Conservation (phyloP, 2,329 filamentous ascomycete species). For the Phoma herbarum region DNA sequence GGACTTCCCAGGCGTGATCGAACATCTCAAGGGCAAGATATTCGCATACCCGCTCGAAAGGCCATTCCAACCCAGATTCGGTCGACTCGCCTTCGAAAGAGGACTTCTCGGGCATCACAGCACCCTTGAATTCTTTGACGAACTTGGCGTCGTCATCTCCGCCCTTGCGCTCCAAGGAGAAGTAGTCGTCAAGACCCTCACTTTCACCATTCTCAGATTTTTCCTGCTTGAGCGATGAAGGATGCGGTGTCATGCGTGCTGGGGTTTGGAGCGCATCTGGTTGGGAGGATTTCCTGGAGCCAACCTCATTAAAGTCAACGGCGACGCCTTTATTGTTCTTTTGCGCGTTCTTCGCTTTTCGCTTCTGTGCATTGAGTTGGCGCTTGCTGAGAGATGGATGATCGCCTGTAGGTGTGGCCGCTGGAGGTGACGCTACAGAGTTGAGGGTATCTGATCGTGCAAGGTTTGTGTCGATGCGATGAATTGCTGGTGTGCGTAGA, state of each 20-base stretch:
- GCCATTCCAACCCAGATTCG: slow-evolving; percentile 86
- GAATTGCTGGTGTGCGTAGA: slow-evolving; percentile 47
- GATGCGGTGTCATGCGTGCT: slow-evolving; percentile 57
- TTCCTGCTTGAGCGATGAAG: slow-evolving; percentile 65
- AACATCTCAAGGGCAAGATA: slow-evolving; percentile 94
- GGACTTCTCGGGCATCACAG: slow-evolving; percentile 81
- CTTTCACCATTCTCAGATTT: slow-evolving; percentile 67
- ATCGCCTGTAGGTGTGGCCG: slow-evolving; percentile 54
- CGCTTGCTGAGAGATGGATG: slow-evolving; percentile 79
- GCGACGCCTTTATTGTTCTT: slow-evolving; percentile 90
- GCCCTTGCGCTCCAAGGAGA: slow-evolving; percentile 82
- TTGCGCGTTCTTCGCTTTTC: slow-evolving; percentile 89
- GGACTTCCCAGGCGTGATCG: slow-evolving; percentile 91
- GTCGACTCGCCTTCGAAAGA: slow-evolving; percentile 81
- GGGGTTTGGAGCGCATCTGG: slow-evolving; percentile 64
- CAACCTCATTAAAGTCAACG: slow-evolving; percentile 78
- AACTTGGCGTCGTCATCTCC: slow-evolving; percentile 91
- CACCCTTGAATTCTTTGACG: slow-evolving; percentile 94
- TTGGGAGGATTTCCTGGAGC: slow-evolving; percentile 69
- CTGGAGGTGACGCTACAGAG: slow-evolving; percentile 56
- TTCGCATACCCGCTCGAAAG: slow-evolving; percentile 91
- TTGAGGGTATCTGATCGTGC: slow-evolving; percentile 57
- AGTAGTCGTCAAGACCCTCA: slow-evolving; percentile 72
- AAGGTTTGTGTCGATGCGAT: slow-evolving; percentile 62
- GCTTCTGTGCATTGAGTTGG: slow-evolving; percentile 92